Conservation (phyloP, 768 basidiomycete species). For the Phlebiopsis gigantea region DNA sequence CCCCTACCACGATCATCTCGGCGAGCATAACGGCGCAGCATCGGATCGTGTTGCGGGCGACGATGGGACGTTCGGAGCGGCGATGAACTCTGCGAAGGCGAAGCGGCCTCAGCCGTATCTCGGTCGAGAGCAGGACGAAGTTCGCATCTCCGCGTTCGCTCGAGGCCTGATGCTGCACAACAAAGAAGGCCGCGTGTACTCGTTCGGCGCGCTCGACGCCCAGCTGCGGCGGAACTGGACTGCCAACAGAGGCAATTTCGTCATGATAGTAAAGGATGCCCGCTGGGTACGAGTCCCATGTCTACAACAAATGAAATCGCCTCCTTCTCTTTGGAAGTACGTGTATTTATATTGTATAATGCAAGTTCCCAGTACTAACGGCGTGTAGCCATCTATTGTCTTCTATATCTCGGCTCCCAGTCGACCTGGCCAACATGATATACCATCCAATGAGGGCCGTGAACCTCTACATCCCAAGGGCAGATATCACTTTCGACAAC, state of each 20-base stretch:
- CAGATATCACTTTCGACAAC: slow-evolving; percentile 36
- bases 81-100: neutral
- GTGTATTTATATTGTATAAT: slow-evolving; percentile 1
- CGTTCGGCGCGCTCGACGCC: slow-evolving; percentile 32
- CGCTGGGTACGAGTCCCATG: slow-evolving; percentile 33
- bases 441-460: slow-evolving; percentile 28
- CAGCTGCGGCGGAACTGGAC: slow-evolving; percentile 35
- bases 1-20: slow-evolving; percentile 11
- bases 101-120: slow-evolving; percentile 2
- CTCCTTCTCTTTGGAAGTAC: slow-evolving; percentile 12
- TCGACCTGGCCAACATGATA: slow-evolving; percentile 23
- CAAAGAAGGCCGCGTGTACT: slow-evolving; percentile 32
- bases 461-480: slow-evolving; percentile 31
- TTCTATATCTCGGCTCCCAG: slow-evolving; percentile 25
- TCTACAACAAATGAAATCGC: slow-evolving; percentile 14
- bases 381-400: slow-evolving; percentile 18
- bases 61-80: neutral
- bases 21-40: neutral
- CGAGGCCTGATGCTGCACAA: slow-evolving; percentile 35
- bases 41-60: neutral
- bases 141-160: slow-evolving; percentile 26
- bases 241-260: slow-evolving; percentile 33
- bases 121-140: slow-evolving; percentile 24
- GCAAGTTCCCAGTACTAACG: neutral
- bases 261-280: slow-evolving; percentile 32